phyloP scores from a whole-genome alignment of 2,329 filamentous ascomycete species.

The Dryadomyces quercivorus region DNA sequence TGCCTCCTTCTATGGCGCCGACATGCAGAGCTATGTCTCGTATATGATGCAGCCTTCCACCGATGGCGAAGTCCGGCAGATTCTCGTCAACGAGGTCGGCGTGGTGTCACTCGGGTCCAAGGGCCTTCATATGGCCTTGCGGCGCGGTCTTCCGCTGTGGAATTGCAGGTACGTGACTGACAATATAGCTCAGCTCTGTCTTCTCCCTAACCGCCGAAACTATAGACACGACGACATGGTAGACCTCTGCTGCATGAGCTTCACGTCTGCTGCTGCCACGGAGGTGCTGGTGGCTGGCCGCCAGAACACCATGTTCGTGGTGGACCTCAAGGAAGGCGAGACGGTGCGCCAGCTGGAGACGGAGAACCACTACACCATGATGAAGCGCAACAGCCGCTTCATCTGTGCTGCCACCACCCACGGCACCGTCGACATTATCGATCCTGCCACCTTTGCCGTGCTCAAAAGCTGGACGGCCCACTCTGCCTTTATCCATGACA shows the following conservation, averaged over 20 bases:
- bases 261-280: conserved; percentile 71
- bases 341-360: conserved; percentile 42
- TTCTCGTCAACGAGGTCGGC: conserved; percentile 84
- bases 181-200: background rate
- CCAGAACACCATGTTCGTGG: conserved; percentile 74
- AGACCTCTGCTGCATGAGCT: conserved; percentile 89
- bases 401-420: conserved; percentile 83
- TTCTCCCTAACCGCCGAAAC: background rate
- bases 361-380: conserved; percentile 71
- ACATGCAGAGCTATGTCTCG: conserved; percentile 82
- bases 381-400: conserved; percentile 72
- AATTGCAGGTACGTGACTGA: conserved; percentile 53
- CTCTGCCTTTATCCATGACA: conserved; percentile 79
- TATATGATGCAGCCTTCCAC: conserved; percentile 64
- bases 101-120: conserved; percentile 73
- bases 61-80: conserved; percentile 74
- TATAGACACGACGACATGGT: conserved; percentile 48
- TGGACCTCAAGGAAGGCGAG: conserved; percentile 58
- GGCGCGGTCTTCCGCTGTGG: conserved; percentile 78
- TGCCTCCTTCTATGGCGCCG: conserved; percentile 74
- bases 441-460: conserved; percentile 63
- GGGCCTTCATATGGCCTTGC: conserved; percentile 78
- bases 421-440: conserved; percentile 76
- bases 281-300: conserved; percentile 81
- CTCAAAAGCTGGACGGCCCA: conserved; percentile 88